Base-by-base conservation (phyloP, 495 filamentous ascomycete species). In the Aspergillus coremiiformis region DNA sequence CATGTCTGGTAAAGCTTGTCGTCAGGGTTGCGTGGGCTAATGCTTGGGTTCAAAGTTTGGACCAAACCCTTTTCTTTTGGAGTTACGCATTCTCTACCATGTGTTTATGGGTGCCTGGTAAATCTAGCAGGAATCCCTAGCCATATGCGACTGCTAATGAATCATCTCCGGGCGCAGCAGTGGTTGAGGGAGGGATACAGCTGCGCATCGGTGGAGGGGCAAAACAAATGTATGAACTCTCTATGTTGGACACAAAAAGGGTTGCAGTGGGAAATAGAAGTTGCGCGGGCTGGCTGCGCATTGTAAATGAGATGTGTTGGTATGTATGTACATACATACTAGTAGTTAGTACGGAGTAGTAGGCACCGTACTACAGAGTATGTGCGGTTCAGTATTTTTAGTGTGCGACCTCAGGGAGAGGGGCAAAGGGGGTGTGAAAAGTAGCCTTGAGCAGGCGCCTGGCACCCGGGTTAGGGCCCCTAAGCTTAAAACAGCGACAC, bases 401-500 rank as follows among this genome's bases (percentile, higher is more conserved):
- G 44, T 39, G 39, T 39, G 7, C 14, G 27, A 32, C 45, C 27
- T 21, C 24, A 32, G 27, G 19, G 11, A 14, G 24, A 8, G 15
- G 24, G 49, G 0, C 14, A 35, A 21, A 7, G 29, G 11, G 29
- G 29, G 11, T 4, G 24, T 27, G 24, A 37, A 35, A 19, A 15
- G 14, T 8, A 41, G 37, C 17, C 37, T 41, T 41, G 2, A 21
- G 37, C 37, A 9, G 37, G 7, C 37, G 7, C 17, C 37, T 9
- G 37, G 17, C 37, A 21, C 37, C 37, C 17, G 17, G 17, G 37
- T 41, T 8, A 6, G 33, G 19, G 43, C 26, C 54, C 49, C 55
- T 57, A 53, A 51, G 47, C 56, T 52, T 33, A 58, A 58, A 58
- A 44, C 44, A 52, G 51, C 51, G 39, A 47, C 2, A 10, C 39